Evolutionary conservation across 805 yeast genomes (phyloP), one percentile per base, ranked within the genome.

Genomic region (Yarrowia sp.): DNA sequence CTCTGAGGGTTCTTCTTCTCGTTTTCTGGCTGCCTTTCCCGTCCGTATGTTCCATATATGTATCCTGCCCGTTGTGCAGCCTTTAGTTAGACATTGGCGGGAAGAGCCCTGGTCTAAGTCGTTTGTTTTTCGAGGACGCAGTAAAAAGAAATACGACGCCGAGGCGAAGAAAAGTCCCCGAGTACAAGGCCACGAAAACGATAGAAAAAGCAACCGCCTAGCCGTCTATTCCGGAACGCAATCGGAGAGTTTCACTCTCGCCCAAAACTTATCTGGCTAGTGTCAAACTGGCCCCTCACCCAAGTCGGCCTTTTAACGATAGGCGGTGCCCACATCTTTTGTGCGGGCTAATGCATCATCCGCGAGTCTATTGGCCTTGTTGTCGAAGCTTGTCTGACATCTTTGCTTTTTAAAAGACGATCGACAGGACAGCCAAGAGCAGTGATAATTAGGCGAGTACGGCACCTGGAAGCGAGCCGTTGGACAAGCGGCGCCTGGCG

Each of bases 261-360:
- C n/a, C n/a, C n/a, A n/a, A n/a, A n/a, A n/a, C n/a, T n/a, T n/a
- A n/a, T n/a, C n/a, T n/a, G n/a, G n/a, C n/a, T n/a, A n/a, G n/a
- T n/a, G n/a, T n/a, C n/a, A n/a, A n/a, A n/a, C n/a, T n/a, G n/a
- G n/a, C n/a, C n/a, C n/a, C n/a, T n/a, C n/a, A n/a, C 33, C 32
- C 10, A 44, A 29, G 51, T 44, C 35, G 51, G 5, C 35, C 13
- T 27, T 44, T 29, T 18, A 13, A 44, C 51, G 51, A 44, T 44
- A 19, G 9, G 16, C 51, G 35, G 35, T 19, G 35, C 51, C 51
- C 51, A 44, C 51, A 44, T 44, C 27, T 44, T 18, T 25, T 44
- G 51, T 27, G 51, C 35, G 51, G 35, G 2, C 55, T 47, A 47
- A 47, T 47, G 55, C 55, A 47, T 6, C 29, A n/a, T 47, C 55